Percentiles rank a stretch among this genome's conserved stretches.
phyloP scores from a whole-genome alignment of 208 protist genomes.

The Wallacemonas collosoma region DNA sequence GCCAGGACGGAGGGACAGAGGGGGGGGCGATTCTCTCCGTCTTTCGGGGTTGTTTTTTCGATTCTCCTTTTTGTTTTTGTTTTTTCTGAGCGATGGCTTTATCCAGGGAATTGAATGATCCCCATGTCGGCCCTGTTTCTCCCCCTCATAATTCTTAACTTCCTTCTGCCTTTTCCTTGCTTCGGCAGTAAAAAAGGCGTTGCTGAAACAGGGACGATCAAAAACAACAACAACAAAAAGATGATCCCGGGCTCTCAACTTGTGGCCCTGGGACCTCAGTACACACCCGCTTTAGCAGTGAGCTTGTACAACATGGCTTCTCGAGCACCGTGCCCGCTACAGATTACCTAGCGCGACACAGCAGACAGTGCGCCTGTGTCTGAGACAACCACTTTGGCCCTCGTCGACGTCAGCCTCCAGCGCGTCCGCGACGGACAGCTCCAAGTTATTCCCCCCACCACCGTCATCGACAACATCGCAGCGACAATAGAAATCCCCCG shows the following conservation, averaged over 20 bases:
- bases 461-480: not conserved
- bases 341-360: not conserved
- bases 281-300: not conserved
- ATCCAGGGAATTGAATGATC: conserved; percentile 2
- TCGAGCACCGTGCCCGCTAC: not conserved
- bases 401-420: not conserved
- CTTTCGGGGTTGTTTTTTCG: no score
- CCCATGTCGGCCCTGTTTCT: conserved; percentile 1
- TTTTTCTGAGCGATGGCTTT: not conserved
- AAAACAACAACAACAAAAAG: conserved; percentile 14
- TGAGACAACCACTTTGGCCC: not conserved
- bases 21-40: no score
- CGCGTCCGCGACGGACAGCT: not conserved
- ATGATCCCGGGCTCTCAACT: no score
- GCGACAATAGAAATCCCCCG: not conserved
- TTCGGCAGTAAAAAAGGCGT: not conserved
- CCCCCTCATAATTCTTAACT: not conserved
- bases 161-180: conserved; percentile 16
- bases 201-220: not conserved
- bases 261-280: not conserved
- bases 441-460: not conserved
- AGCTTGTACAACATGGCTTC: not conserved
- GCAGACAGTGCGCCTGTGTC: not conserved
- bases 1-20: not conserved
- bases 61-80: not conserved